Evolutionary conservation across 768 basidiomycete genomes (phyloP), one percentile per base, ranked within the genome.

Genomic region (Collybia sordida): DNA sequence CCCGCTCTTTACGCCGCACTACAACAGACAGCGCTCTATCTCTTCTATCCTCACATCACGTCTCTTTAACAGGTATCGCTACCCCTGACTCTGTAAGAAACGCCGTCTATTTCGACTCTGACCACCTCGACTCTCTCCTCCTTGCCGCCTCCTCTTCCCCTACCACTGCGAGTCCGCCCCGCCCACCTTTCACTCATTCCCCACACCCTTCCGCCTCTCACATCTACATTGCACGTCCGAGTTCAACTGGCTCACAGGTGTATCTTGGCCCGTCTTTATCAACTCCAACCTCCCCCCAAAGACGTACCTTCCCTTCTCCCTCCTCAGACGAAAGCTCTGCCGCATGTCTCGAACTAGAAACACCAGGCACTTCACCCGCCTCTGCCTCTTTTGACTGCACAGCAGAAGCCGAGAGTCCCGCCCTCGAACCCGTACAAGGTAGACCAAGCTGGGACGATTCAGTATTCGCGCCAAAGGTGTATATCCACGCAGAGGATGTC

Each of bases 71-170:
- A 18, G 36, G 22, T 6, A 22, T 31, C 27, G 31, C 4, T 31
- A 28, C 45, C 21, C 22, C 48, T 34, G 49, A 49, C 1, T 36
- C 45, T 6, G 22, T 23, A 3, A 59, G 70, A 5, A 65, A 70
- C 44, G 71, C 71, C 17, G 65, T 72, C 41, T 72, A 72, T 45
- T 60, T 72, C 42, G 64, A 71, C 47, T 62, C 65, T 7, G 66
- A 66, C 7, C 64, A 67, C 43, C 35, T 66, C 43, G 61, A 59
- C 38, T 51, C 55, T 46, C 52, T 68, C 42, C 56, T 70, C 12
- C 36, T 42, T 27, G 35, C 43, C 23, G 47, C 51, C 41, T 34
- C 54, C 14, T 52, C 52, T 25, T 41, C 50, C 3, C 35, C 24
- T 7, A 28, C 47, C 27, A 18, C 50, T 19, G 35, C 38, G 38